Conservation (phyloP, 1,284 basidiomycete genomes). For the Hypsizygus ulmarius region DNA sequence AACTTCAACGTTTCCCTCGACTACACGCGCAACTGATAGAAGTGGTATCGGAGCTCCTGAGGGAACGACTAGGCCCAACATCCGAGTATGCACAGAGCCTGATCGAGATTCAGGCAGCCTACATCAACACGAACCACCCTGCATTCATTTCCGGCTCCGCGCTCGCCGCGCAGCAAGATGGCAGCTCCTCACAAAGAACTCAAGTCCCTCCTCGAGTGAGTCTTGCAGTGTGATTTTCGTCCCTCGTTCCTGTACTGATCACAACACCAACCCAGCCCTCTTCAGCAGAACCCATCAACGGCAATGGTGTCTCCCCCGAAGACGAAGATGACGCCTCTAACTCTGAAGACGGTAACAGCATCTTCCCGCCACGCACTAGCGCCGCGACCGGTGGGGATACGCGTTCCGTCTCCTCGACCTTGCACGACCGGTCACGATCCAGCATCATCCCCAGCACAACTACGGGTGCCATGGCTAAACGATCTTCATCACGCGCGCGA, state of each 20-base stretch:
- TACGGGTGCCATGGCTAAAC: constrained; percentile 32
- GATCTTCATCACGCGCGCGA: constrained; percentile 38
- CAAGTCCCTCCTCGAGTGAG: constrained; percentile 52
- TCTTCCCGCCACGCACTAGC: constrained; percentile 38
- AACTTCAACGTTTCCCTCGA: constrained; percentile 95
- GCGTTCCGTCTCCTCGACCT: constrained; percentile 77
- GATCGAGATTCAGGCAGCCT: constrained; percentile 97
- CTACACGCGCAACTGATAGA: constrained; percentile 95
- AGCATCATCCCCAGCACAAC: constrained; percentile 32
- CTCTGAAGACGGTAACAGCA: constrained; percentile 49
- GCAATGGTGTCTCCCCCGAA: constrained; percentile 41
- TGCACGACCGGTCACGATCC: constrained; percentile 67
- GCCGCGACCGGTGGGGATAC: constrained; percentile 37
- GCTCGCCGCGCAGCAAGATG: constrained; percentile 49
- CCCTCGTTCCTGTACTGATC: constrained; percentile 3
- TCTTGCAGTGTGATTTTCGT: constrained; percentile 14
- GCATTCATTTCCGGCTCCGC: constrained; percentile 77
- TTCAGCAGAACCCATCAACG: constrained; percentile 57
- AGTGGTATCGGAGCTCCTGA: constrained; percentile 93
- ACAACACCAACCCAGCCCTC: constrained; percentile 40
- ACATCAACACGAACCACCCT: constrained; percentile 99
- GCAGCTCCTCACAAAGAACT: constrained; percentile 40
- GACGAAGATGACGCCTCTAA: constrained; percentile 56
- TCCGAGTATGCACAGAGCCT: constrained; percentile 95
- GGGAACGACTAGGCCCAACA: constrained; percentile 94